These are phyloP conservation scores for Penicillium steckii DNA, from an alignment of 495 filamentous ascomycete species.

Conservation along the genomic window DNA sequence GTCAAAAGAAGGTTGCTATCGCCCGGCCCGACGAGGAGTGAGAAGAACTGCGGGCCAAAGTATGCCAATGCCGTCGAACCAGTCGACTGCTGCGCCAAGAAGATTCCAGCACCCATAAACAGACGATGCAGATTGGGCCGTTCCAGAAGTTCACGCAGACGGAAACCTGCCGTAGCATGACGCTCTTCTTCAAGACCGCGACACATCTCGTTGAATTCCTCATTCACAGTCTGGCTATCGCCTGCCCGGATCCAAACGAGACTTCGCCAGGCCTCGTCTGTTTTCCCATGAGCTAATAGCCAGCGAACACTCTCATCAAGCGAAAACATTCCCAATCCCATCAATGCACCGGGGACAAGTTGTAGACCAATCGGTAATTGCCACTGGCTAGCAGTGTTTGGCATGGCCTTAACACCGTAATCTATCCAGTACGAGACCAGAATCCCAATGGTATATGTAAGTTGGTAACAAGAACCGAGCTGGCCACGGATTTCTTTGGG, in stretches of 20 bases:
- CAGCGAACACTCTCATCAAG: slow-evolving; percentile 52
- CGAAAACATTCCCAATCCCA: slow-evolving; percentile 50
- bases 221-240: slow-evolving; percentile 28
- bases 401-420: slow-evolving; percentile 55
- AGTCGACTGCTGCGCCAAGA: slow-evolving; percentile 50
- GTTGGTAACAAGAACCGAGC: slow-evolving; percentile 52
- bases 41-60: slow-evolving; percentile 53
- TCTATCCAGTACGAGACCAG: slow-evolving; percentile 54
- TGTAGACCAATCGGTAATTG: slow-evolving; percentile 55
- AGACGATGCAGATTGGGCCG: slow-evolving; percentile 44
- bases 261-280: slow-evolving; percentile 42
- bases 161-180: slow-evolving; percentile 40
- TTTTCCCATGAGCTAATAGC: slow-evolving; percentile 45
- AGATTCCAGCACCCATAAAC: slow-evolving; percentile 38
- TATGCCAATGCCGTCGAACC: slow-evolving; percentile 55
- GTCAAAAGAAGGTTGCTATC: slow-evolving; percentile 43
- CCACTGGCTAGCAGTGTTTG: slow-evolving; percentile 52
- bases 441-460: slow-evolving; percentile 53
- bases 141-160: slow-evolving; percentile 39
- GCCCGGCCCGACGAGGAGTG: slow-evolving; percentile 49
- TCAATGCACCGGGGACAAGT: slow-evolving; percentile 46
- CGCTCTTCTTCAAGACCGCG: slow-evolving; percentile 43
- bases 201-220: slow-evolving; percentile 48
- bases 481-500: slow-evolving; percentile 53
- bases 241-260: slow-evolving; percentile 51